Percentiles rank a stretch among this genome's conserved stretches.
These are phyloP conservation scores for Umbilicaria muhlenbergii DNA, from an alignment of 495 filamentous ascomycete species.

Conservation along the genomic window DNA sequence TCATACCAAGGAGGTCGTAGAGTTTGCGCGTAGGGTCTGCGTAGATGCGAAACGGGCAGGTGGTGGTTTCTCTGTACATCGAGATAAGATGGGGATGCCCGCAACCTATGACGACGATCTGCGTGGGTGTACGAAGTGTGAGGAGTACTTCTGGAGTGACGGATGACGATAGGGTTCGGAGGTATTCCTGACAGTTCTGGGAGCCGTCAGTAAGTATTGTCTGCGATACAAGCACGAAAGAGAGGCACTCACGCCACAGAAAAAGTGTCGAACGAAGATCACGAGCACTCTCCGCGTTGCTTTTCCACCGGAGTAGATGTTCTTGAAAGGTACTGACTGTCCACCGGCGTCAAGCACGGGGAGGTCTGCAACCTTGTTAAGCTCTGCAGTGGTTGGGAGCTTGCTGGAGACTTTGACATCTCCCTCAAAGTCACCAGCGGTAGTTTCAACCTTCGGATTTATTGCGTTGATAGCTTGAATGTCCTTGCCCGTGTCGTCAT, in stretches of 20 bases:
- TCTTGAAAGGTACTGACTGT: slow-evolving; percentile 47
- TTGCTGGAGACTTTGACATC: slow-evolving; percentile 22
- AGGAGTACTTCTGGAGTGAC: slow-evolving; percentile 34
- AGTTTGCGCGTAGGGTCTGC: slow-evolving; percentile 56
- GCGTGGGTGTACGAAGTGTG: slow-evolving; percentile 38
- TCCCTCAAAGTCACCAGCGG: slow-evolving; percentile 8
- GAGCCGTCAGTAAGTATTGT: slow-evolving; percentile 6
- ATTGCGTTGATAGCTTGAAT: no score
- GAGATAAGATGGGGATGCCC: slow-evolving; percentile 59
- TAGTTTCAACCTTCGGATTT: not conserved
- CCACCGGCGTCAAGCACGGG: slow-evolving; percentile 49
- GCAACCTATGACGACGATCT: slow-evolving; percentile 62
- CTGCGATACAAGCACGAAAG: not conserved
- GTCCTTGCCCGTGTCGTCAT: no score
- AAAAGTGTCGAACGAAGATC: slow-evolving; percentile 81
- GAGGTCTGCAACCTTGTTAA: slow-evolving; percentile 37
- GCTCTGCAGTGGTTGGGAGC: slow-evolving; percentile 30
- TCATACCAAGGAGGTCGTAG: slow-evolving; percentile 61
- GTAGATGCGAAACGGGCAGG: slow-evolving; percentile 67
- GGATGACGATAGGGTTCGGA: slow-evolving; percentile 43
- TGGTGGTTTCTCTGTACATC: slow-evolving; percentile 44
- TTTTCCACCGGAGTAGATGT: slow-evolving; percentile 31
- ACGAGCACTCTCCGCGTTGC: slow-evolving; percentile 42
- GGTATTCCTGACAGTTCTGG: slow-evolving; percentile 60
- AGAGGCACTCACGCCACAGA: slow-evolving; percentile 55